phyloP scores from a whole-genome alignment of 257 asterid genomes.

The Fraxinus quadrangulata region DNA sequence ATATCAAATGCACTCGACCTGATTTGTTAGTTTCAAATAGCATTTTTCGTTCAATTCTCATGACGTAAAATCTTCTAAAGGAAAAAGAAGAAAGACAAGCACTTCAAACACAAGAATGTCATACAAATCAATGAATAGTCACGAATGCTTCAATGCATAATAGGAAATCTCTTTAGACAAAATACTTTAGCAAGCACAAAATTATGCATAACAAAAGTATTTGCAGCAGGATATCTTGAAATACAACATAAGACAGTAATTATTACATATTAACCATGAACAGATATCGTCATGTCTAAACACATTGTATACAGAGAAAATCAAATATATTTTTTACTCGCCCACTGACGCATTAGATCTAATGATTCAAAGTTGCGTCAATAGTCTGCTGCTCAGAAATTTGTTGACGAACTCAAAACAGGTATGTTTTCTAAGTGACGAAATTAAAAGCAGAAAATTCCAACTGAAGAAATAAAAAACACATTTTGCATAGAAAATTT shows the following conservation, averaged over 20 bases:
- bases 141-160: neutral
- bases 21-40: neutral
- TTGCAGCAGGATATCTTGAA: neutral
- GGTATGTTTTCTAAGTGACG: no score
- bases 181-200: neutral
- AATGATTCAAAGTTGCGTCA: neutral
- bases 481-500: constrained; percentile 10
- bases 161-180: neutral
- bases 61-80: neutral
- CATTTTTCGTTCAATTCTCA: neutral
- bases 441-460: neutral
- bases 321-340: neutral
- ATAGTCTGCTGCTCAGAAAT: constrained; percentile 6
- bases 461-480: neutral
- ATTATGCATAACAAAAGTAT: neutral
- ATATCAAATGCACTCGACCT: neutral
- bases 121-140: neutral
- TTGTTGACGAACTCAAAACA: neutral
- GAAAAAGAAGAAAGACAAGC: neutral
- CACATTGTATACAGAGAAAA: neutral
- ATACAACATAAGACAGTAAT: neutral
- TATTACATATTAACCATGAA: neutral
- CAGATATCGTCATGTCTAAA: neutral
- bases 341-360: neutral
- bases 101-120: neutral